Conservation (phyloP, 2,329 filamentous ascomycete species). For the Xylaria digitata region DNA sequence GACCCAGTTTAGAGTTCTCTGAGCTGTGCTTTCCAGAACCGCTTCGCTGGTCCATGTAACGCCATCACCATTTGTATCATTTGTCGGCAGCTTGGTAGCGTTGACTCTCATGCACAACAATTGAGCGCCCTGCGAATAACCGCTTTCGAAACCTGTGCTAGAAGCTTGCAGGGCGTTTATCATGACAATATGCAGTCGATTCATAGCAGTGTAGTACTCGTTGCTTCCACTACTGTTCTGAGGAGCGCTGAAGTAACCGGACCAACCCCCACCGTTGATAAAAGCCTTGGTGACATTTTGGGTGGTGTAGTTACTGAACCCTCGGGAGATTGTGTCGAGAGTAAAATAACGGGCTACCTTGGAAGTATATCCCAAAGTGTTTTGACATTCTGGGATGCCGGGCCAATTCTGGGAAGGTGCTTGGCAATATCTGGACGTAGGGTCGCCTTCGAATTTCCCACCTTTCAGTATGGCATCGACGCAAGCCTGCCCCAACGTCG, state of each 20-base stretch:
- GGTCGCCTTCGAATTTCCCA: not conserved
- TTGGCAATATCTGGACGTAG: not conserved
- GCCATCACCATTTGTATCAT: slow-evolving; percentile 8
- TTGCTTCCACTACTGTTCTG: slow-evolving; percentile 7
- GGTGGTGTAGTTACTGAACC: not conserved
- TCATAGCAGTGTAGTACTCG: slow-evolving; percentile 11
- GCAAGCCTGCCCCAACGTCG: slow-evolving; percentile 4
- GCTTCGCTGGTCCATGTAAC: slow-evolving; percentile 9
- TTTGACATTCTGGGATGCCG: not conserved
- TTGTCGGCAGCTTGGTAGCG: not conserved
- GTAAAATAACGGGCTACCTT: not conserved
- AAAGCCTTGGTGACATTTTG: not conserved
- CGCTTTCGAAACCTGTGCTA: not conserved
- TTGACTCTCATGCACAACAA: slow-evolving; percentile 11
- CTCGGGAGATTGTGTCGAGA: not conserved
- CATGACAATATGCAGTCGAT: slow-evolving; percentile 10
- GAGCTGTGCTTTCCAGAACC: slow-evolving; percentile 5
- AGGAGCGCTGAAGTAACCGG: not conserved
- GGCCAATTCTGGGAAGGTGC: not conserved
- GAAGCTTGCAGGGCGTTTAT: not conserved
- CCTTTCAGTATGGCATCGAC: slow-evolving; percentile 1
- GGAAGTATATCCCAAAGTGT: not conserved
- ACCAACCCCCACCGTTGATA: not conserved
- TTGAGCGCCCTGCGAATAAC: not conserved
- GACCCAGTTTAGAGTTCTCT: not conserved